These are phyloP conservation scores for Prunus mume DNA, from an alignment of 306 rosid species.

Conservation along the genomic window DNA sequence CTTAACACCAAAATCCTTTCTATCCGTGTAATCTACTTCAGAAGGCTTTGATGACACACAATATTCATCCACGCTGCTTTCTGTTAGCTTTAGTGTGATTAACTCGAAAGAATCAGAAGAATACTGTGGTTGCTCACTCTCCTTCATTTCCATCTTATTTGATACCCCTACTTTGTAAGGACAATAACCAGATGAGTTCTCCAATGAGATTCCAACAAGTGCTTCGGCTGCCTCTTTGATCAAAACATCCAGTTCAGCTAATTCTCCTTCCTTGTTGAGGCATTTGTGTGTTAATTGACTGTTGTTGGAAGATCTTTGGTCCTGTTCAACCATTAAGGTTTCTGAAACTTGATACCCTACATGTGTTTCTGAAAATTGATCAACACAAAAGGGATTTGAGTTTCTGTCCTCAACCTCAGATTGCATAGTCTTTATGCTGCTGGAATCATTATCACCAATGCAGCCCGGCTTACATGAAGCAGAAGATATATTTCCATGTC, in stretches of 20 bases:
- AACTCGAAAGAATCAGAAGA: slow-evolving; percentile 49
- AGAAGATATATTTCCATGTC: slow-evolving; percentile 17
- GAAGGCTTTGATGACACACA: slow-evolving; percentile 34
- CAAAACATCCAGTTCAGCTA: slow-evolving; percentile 28
- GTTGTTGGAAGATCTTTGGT: slow-evolving; percentile 26
- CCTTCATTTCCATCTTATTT: slow-evolving; percentile 13
- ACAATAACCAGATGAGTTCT: slow-evolving; percentile 23
- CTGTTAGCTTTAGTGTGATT: slow-evolving; percentile 37
- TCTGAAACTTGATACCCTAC: slow-evolving; percentile 20
- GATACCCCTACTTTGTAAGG: slow-evolving; percentile 16
- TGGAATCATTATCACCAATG: slow-evolving; percentile 24
- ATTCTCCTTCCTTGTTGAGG: slow-evolving; percentile 24
- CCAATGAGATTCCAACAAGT: slow-evolving; percentile 35
- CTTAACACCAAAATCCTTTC: slow-evolving; percentile 32
- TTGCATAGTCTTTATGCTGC: slow-evolving; percentile 24
- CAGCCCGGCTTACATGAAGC: slow-evolving; percentile 21
- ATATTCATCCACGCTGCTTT: slow-evolving; percentile 35
- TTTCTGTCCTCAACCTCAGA: slow-evolving; percentile 9
- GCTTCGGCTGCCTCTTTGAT: slow-evolving; percentile 46
- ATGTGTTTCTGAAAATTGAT: slow-evolving; percentile 22
- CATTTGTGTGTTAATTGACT: slow-evolving; percentile 22
- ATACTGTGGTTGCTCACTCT: slow-evolving; percentile 30
- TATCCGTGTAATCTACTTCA: slow-evolving; percentile 25
- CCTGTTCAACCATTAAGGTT: slow-evolving; percentile 29
- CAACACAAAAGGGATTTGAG: slow-evolving; percentile 1